Base-by-base conservation (phyloP, 2,329 filamentous ascomycete species). In the Decorospora gaudefroyi region DNA sequence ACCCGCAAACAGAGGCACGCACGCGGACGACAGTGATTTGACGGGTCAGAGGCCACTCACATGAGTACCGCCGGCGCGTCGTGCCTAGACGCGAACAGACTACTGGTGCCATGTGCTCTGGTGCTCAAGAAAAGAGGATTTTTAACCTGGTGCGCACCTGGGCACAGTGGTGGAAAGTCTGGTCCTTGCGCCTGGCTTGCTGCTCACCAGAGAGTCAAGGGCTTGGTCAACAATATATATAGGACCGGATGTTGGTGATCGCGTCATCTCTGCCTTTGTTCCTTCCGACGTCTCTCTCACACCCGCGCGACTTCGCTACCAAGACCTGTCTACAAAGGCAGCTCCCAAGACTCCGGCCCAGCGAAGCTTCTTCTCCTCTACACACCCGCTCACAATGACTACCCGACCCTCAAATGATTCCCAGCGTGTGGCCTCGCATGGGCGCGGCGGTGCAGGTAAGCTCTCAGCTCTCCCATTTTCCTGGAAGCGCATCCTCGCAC, bases 391-490 rank as follows among this genome's bases (percentile, higher is more conserved):
- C 39, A 53, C 6, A 22, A 64, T 63, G 59, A 36, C 57, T 44
- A 53, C 53, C 37, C 60, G 56, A 49, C 50, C 54, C 31, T 23
- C 54, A n/a, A 52, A 44, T 6, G 52, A 61, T 12, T 46, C 53
- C 34, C 27, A 42, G n/a, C 65, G 69, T 41, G 61, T 67, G 37
- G 58, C 69, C 32, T 88, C 86, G 27, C 83, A 88, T 62, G 88
- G 88, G 60, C 86, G 88, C 52, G 88, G 88, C 64, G 88, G 88
- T 65, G 88, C 87, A 51, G 87, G 78, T 79, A 69, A 59, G 72
- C 44, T 17, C 9, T 44, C 28, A 35, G 6, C 30, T 33, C 43
- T 28, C 23, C 22, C 25, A 7, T 12, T 25, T 26, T 40, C 9
- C n/a, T n/a, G n/a, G 25, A 23, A 12, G 16, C 27, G 31, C 32